Conservation (phyloP, 495 filamentous ascomycete species). For the Cryomyces antarcticus region DNA sequence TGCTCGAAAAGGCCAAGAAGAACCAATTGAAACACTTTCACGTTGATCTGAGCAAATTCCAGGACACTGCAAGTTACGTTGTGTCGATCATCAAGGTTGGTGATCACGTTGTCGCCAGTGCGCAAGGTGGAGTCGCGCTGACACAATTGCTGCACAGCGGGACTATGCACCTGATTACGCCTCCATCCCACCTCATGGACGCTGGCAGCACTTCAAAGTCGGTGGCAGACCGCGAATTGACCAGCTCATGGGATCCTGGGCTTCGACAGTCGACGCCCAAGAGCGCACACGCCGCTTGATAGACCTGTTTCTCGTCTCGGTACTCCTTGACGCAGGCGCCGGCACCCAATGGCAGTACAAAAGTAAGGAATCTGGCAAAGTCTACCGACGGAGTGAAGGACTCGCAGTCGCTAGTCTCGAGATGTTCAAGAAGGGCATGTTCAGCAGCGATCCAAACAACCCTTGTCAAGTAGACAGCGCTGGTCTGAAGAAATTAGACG, state of each 20-base stretch:
- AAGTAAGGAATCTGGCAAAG: constrained; percentile 69
- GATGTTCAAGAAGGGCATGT: constrained; percentile 93
- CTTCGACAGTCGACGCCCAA: constrained; percentile 36
- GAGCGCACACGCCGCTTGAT: constrained; percentile 61
- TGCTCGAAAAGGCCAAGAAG: constrained; percentile 55
- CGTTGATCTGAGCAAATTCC: constrained; percentile 75
- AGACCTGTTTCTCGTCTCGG: constrained; percentile 78
- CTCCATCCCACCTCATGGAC: constrained; percentile 66
- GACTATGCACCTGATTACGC: constrained; percentile 76
- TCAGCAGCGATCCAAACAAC: constrained; percentile 63
- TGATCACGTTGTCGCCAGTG: background rate
- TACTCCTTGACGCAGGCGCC: constrained; percentile 72
- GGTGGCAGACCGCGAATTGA: constrained; percentile 60
- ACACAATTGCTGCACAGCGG: constrained; percentile 29
- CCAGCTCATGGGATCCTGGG: constrained; percentile 49
- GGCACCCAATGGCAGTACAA: constrained; percentile 75
- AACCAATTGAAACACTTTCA: constrained; percentile 78
- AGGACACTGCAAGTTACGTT: constrained; percentile 76
- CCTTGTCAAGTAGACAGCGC: constrained; percentile 77
- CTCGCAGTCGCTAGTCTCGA: constrained; percentile 85
- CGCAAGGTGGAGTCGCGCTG: background rate
- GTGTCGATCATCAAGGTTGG: constrained; percentile 89
- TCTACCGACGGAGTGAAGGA: constrained; percentile 76
- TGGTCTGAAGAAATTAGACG: constrained; percentile 54
- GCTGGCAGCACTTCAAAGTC: constrained; percentile 81